Base-by-base conservation (phyloP, 257 asterid species). In the Dorcoceras hygrometricum region DNA sequence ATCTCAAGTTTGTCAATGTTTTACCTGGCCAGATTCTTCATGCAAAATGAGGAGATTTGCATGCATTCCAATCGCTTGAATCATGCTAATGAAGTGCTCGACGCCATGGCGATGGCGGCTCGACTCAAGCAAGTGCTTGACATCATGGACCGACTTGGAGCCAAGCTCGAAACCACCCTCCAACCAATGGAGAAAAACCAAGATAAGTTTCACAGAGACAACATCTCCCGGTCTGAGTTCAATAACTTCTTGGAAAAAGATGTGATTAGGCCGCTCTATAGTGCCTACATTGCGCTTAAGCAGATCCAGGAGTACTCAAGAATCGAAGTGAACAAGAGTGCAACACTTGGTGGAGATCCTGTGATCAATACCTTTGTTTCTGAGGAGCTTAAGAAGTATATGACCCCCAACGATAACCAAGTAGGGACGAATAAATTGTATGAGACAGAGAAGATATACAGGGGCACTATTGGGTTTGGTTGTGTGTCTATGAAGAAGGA, bases 341-440 rank as follows among this genome's bases (percentile, higher is more conserved):
- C 32, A 32, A 78, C 83, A 1, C 73, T 89, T 1, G 22, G 23
- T 19, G 96, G 86, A 73, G 84, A 84, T 48, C 96, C 98, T 2
- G 57, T 89, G 83, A 80, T 86, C 65, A 89, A 87, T 25, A 29
- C 69, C 8, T 92, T 89, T 32, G 81, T 84, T 20, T 76, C 76
- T 9, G 98, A 92, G 87, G 98, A 92, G 91, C 79, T 92, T 7
- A 74, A 92, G 24, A 92, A 86, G 88, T 92, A 92, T 62, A 84
- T 92, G 2, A 84, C 97, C 57, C 97, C 93, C 2, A 92, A 86
- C 75, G 82, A 70, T 61, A 89, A 78, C 66, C 57, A 91, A 51
- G 84, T 60, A 5, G 90, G 87, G 68, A 89, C 76, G 81, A 54
- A 79, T 12, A 92, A 89, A 22, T 80, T 89, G 2, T 92, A 83